phyloP scores from a whole-genome alignment of 495 filamentous ascomycete genomes.

The Penicillium daleae region DNA sequence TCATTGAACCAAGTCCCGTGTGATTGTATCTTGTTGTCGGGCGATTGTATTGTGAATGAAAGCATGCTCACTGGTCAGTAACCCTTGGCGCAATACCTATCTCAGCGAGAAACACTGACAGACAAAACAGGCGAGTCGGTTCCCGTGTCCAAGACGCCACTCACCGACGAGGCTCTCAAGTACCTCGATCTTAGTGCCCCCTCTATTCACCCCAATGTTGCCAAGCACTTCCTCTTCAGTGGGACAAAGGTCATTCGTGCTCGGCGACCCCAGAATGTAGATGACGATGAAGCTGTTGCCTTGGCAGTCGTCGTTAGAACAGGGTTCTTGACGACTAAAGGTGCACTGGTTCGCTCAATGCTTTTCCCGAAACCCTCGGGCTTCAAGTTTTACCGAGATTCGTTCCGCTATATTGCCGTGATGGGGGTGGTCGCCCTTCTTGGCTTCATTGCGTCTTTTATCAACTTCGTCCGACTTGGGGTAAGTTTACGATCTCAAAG shows the following conservation, averaged over 20 bases:
- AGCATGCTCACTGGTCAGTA: conserved; percentile 91
- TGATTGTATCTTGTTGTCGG: conserved; percentile 88
- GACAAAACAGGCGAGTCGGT: conserved; percentile 81
- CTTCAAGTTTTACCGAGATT: conserved; percentile 98
- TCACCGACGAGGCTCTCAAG: conserved; percentile 78
- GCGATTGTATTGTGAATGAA: conserved; percentile 98
- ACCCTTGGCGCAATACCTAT: neutral
- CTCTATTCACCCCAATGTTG: conserved; percentile 76
- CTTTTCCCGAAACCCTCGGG: conserved; percentile 97
- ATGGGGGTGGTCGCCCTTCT: conserved; percentile 89
- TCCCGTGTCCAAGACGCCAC: conserved; percentile 88
- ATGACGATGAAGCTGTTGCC: conserved; percentile 87
- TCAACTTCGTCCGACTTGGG: conserved; percentile 87
- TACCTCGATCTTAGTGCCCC: conserved; percentile 75
- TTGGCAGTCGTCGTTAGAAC: conserved; percentile 90
- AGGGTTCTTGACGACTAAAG: conserved; percentile 97
- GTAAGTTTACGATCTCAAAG: conserved; percentile 39
- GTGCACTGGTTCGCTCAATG: conserved; percentile 95
- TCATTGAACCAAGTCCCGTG: conserved; percentile 91
- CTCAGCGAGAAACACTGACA: conserved; percentile 24
- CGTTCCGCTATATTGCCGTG: conserved; percentile 96
- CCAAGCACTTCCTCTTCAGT: conserved; percentile 87
- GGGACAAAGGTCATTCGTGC: conserved; percentile 96
- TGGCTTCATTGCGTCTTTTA: conserved; percentile 86
- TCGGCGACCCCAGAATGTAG: conserved; percentile 79